phyloP scores from a whole-genome alignment of 2,329 filamentous ascomycete genomes.

The Neurospora sp. region DNA sequence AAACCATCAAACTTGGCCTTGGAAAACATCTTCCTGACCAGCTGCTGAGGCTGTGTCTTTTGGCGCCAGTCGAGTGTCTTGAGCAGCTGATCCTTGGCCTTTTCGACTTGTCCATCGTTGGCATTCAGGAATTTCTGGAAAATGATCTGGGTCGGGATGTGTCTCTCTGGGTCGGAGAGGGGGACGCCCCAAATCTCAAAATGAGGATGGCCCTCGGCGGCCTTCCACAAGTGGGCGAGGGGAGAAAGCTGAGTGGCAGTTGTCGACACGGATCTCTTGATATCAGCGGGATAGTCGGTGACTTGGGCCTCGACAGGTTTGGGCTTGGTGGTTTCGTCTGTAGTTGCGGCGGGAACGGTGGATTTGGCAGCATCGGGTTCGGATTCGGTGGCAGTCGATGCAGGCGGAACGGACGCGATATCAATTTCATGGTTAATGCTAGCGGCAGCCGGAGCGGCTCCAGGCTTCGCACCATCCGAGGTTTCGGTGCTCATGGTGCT shows the following conservation, averaged over 20 bases:
- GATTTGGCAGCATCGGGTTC: neutral
- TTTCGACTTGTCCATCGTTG: constrained; percentile 65
- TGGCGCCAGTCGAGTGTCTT: constrained; percentile 79
- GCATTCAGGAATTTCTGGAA: constrained; percentile 91
- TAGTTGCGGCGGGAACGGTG: too few relatives aligned
- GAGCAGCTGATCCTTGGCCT: constrained; percentile 67
- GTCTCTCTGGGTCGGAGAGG: constrained; percentile 40
- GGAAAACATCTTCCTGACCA: constrained; percentile 56
- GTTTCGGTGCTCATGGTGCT: neutral
- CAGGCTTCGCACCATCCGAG: neutral
- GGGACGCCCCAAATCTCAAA: constrained; percentile 81
- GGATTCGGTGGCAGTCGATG: neutral
- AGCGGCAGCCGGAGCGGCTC: neutral
- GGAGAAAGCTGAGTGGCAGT: constrained; percentile 4
- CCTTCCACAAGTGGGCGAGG: constrained; percentile 18
- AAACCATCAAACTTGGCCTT: constrained; percentile 64
- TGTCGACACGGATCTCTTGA: neutral
- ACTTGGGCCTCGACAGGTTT: neutral
- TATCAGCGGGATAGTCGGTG: neutral
- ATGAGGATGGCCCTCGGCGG: constrained; percentile 34
- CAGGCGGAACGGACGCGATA: too few relatives aligned
- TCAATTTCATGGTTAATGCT: neutral
- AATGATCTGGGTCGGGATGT: constrained; percentile 72
- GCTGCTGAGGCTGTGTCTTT: constrained; percentile 58
- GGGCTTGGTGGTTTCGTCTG: neutral